These are phyloP conservation scores for Marasmius tenuissimus DNA, from an alignment of 1,284 basidiomycete species.

Conservation along the genomic window DNA sequence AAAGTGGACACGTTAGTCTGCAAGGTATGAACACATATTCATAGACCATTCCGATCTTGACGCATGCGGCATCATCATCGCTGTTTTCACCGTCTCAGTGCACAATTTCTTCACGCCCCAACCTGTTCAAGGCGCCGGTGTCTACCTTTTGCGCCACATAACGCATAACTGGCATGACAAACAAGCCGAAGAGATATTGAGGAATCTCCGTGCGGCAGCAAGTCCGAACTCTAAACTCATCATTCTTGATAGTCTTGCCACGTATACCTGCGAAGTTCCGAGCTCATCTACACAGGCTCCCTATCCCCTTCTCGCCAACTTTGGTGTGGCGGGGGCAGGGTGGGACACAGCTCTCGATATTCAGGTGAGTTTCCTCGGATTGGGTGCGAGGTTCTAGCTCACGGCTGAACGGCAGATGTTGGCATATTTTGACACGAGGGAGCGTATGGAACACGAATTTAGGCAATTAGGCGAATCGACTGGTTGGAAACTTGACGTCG, in stretches of 20 bases:
- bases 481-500: constrained; percentile 27
- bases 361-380: constrained; percentile 9
- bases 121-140: constrained; percentile 23
- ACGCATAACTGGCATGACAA: constrained; percentile 36
- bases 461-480: constrained; percentile 20
- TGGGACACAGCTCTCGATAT: constrained; percentile 19
- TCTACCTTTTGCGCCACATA: constrained; percentile 31
- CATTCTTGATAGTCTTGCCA: constrained; percentile 23
- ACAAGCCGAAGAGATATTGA: constrained; percentile 24
- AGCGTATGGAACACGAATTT: constrained; percentile 27
- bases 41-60: no score
- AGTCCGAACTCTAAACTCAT: constrained; percentile 25
- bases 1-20: constrained; percentile 22
- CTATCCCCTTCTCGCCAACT: constrained; percentile 20
- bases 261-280: constrained; percentile 1
- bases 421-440: constrained; percentile 25
- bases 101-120: constrained; percentile 35
- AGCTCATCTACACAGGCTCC: constrained; percentile 6
- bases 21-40: constrained; percentile 16
- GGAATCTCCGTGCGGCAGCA: constrained; percentile 25
- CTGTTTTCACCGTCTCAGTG: constrained; percentile 14
- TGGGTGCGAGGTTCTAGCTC: neutral
- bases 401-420: constrained; percentile 22
- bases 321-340: constrained; percentile 20
- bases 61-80: neutral